Percentiles rank a stretch among this genome's conserved stretches.
Conservation (phyloP, 23 red algal species). For the Gracilaria caudata region DNA sequence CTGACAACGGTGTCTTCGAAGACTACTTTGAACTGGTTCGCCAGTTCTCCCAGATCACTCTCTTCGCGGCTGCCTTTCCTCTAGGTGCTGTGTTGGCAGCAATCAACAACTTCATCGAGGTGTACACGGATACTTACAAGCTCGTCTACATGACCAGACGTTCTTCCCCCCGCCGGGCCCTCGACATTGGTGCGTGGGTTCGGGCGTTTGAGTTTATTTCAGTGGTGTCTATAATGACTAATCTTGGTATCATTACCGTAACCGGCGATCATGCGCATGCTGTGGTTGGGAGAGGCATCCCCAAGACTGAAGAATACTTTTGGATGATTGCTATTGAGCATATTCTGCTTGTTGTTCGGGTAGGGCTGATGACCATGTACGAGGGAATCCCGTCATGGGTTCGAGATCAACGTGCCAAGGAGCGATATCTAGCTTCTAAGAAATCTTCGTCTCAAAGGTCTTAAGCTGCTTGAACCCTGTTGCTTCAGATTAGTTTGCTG, state of each 20-base stretch:
- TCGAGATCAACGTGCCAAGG: constrained; percentile 73
- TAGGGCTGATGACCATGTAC: constrained; percentile 48
- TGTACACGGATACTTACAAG: constrained; percentile 83
- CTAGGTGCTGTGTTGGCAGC: constrained; percentile 65
- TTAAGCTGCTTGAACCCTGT: constrained; percentile 1
- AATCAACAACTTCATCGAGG: constrained; percentile 78
- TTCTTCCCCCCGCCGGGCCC: constrained; percentile 64
- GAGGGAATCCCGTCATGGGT: constrained; percentile 79
- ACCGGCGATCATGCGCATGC: constrained; percentile 57
- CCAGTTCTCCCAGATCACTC: constrained; percentile 83
- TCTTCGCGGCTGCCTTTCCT: constrained; percentile 89
- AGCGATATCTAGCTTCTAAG: constrained; percentile 70
- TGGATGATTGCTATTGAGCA: constrained; percentile 83
- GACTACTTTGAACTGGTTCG: constrained; percentile 89
- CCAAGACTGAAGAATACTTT: constrained; percentile 71
- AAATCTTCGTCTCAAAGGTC: constrained; percentile 29
- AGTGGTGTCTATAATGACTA: constrained; percentile 80
- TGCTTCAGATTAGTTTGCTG: neutral
- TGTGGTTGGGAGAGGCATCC: constrained; percentile 64
- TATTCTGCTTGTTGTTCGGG: constrained; percentile 59
- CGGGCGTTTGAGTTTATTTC: constrained; percentile 89
- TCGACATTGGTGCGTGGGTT: constrained; percentile 86
- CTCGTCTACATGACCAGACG: constrained; percentile 61
- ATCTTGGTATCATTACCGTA: constrained; percentile 82
- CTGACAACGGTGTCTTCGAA: constrained; percentile 77